Evolutionary conservation across 2,329 filamentous ascomycete genomes (phyloP), one percentile per base, ranked within the genome.

Genomic region (Volutella citrinella): DNA sequence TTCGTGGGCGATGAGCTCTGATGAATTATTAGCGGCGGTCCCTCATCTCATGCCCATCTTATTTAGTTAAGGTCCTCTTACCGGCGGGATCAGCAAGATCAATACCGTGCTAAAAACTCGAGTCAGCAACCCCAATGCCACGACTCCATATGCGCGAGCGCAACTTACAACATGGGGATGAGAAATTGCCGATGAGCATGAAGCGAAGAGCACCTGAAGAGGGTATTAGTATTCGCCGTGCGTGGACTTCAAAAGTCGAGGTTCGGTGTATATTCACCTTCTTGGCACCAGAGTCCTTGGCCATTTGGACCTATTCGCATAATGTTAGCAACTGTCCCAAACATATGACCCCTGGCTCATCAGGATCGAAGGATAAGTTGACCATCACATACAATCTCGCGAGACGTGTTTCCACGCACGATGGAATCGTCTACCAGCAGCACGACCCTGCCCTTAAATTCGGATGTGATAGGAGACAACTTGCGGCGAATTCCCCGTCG

Each of bases 401-500:
- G 72, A 18, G 79, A 76, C 46, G 79, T 78, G 16, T 38, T 48
- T 25, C 89, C 90, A 22, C 90, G 78, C 5, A 95, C 90, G 39
- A 95, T 88, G 50, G 81, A 87, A 64, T 96, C 91, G 50, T 96
- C 91, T 2, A 96, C 86, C 1, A 97, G 69, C 10, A 89, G 71
- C 7, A 97, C 84, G 39, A 82, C 85, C 51, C 84, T 82, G 47
- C 77, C 87, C 37, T 81, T 72, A 63, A 96, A 96, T 57, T 96
- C 89, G 22, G 82, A 80, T 17, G 82, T 78, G 63, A 96, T 95
- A 14, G 90, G 80, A 41, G 86, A 91, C 23, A 97, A 74, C 66
- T 97, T 97, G 30, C 90, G 79, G 5, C 91, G 82, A 9, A 97
- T 88, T 48, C 87, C 84, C 64, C 91, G 91, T 54, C 93, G 80